Conservation (phyloP, 495 filamentous ascomycete genomes). For the Parathielavia appendiculata region DNA sequence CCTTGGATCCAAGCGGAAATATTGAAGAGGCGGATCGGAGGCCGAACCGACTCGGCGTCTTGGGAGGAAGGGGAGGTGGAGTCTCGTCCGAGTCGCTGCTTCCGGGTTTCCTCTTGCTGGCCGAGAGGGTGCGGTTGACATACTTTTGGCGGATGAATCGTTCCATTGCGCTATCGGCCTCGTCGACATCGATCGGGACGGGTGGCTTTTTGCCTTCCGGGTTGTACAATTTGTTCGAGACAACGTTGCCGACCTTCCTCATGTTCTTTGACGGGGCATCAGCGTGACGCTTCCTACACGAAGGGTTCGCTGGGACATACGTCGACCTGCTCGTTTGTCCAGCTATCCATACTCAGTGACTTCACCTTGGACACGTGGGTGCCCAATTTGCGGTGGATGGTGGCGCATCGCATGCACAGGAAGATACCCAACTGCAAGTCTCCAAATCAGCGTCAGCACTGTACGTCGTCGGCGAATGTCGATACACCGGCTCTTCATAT, state of each 20-base stretch:
- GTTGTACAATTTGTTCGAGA: constrained; percentile 84
- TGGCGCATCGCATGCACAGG: constrained; percentile 94
- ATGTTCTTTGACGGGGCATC: constrained; percentile 60
- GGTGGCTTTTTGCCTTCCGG: constrained; percentile 73
- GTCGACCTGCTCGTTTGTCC: constrained; percentile 93
- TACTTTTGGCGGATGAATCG: constrained; percentile 93
- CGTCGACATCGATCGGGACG: constrained; percentile 82
- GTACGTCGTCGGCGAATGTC: neutral
- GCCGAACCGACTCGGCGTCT: constrained; percentile 70
- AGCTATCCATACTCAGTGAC: constrained; percentile 94
- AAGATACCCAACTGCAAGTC: constrained; percentile 77
- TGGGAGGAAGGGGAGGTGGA: constrained; percentile 80
- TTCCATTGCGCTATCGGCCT: constrained; percentile 89
- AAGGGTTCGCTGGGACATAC: constrained; percentile 46
- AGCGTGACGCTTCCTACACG: constrained; percentile 14
- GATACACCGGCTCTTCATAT: neutral
- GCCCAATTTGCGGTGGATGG: constrained; percentile 91
- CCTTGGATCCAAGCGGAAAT: constrained; percentile 45
- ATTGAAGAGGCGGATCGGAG: constrained; percentile 73
- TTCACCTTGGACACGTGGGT: constrained; percentile 99
- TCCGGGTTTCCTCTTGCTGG: constrained; percentile 38
- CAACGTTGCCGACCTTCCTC: constrained; percentile 80
- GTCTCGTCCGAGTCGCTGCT: constrained; percentile 48
- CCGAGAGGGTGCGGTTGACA: constrained; percentile 47
- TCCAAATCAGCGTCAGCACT: constrained; percentile 22